Evolutionary conservation across 2,329 filamentous ascomycete species (phyloP).

Genomic region (Colletotrichum sp.): DNA sequence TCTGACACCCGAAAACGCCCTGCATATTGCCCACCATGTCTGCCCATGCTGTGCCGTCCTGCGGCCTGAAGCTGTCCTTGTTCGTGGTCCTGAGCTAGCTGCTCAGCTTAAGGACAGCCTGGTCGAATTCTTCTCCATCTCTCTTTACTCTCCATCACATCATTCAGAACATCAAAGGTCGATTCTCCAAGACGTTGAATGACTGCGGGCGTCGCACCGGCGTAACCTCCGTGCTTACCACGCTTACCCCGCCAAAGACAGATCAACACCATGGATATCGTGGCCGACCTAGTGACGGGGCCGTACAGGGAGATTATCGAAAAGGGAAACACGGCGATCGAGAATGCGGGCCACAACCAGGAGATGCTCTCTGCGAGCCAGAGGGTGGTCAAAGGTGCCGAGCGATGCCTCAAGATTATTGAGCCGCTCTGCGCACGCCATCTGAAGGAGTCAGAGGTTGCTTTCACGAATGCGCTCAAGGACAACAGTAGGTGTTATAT

Average conservation of each 20-base stretch:
- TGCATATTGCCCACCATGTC: conserved; percentile 8
- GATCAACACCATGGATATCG: conserved; percentile 39
- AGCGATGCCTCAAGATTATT: conserved; percentile 53
- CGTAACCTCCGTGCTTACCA: background rate
- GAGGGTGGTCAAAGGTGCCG: conserved; percentile 51
- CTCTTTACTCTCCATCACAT: background rate
- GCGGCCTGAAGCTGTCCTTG: conserved; percentile 2
- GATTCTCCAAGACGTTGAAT: background rate
- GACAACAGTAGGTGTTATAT: conserved; percentile 49
- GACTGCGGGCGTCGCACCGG: background rate
- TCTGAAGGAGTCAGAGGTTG: conserved; percentile 51
- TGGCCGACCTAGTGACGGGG: conserved; percentile 49
- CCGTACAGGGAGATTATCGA: conserved; percentile 59
- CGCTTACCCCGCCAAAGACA: background rate
- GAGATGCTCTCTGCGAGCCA: conserved; percentile 57
- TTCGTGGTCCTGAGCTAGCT: background rate
- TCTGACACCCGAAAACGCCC: conserved; percentile 7
- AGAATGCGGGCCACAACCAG: conserved; percentile 50
- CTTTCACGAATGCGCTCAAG: conserved; percentile 56
- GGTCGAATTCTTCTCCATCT: background rate
- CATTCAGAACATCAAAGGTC: background rate
- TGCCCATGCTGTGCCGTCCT: background rate
- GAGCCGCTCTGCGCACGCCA: conserved; percentile 56
- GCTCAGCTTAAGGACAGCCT: background rate
- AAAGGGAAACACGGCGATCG: conserved; percentile 51